Percentiles rank a stretch among this genome's conserved stretches.
These are phyloP conservation scores for Penicillium sp. DNA, from an alignment of 2,329 filamentous ascomycete genomes.

Conservation along the genomic window DNA sequence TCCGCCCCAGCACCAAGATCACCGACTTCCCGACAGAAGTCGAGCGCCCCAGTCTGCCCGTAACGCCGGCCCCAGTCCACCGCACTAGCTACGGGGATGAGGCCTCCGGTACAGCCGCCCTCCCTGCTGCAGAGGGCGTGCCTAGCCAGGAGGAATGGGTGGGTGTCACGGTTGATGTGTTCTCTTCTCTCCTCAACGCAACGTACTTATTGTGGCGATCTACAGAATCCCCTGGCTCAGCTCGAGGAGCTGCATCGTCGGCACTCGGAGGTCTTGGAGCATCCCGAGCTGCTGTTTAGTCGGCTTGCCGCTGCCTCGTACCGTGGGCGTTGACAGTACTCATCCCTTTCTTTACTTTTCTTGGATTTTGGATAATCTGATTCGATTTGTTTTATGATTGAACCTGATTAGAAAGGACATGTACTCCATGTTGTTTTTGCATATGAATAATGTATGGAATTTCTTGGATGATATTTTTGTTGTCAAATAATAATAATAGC, in stretches of 20 bases:
- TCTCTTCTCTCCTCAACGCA: conserved; percentile 42
- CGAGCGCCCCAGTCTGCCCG: conserved; percentile 83
- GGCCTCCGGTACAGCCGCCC: conserved; percentile 33
- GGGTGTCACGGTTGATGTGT: conserved; percentile 59
- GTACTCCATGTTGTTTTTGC: conserved; percentile 1
- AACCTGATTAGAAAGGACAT: background rate
- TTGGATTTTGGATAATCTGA: background rate
- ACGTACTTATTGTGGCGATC: conserved; percentile 46
- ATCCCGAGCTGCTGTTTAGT: conserved; percentile 28
- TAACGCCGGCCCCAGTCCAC: conserved; percentile 79
- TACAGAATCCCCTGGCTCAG: conserved; percentile 66
- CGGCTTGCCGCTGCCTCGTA: conserved; percentile 10
- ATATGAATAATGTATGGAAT: conserved; percentile 5
- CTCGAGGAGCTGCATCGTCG: conserved; percentile 67
- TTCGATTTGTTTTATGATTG: background rate
- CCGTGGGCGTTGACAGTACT: background rate
- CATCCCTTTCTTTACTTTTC: background rate
- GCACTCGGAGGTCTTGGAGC: conserved; percentile 61
- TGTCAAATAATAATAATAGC: background rate
- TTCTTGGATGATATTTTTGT: background rate
- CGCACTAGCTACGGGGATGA: conserved; percentile 51
- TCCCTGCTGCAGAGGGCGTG: conserved; percentile 78
- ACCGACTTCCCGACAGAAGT: conserved; percentile 83
- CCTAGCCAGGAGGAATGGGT: conserved; percentile 90
- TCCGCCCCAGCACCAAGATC: conserved; percentile 61